Base-by-base conservation (phyloP, 495 filamentous ascomycete species). In the Corynascus novoguineensis region DNA sequence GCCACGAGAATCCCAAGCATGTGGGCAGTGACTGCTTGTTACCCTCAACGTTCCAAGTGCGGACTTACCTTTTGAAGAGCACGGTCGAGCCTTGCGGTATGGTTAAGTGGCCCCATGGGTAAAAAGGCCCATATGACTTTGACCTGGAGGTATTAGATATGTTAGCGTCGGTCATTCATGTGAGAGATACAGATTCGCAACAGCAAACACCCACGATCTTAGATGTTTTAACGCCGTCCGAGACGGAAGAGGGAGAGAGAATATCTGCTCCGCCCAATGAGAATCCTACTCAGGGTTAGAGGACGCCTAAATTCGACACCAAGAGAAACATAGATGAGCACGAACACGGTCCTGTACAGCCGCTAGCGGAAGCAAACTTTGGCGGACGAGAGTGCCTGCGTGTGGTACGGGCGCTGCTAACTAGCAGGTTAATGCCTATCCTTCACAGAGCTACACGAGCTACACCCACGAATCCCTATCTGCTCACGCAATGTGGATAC, bases 201-300 rank as follows among this genome's bases (percentile, higher is more conserved):
- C 24, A 2, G 17, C 17, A 2, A n/a, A 24, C 9, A 44, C 62
- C 49, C 29, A 72, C 66, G 59, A 51, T 53, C 34, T 64, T n/a
- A 63, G 60, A 58, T 74, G 67, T 58, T 74, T 78, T 57, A 81
- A 62, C 24, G 73, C 71, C 38, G 78, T 79, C 15, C 76, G 67
- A 17, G 76, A 75, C 9, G 78, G 75, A 41, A 79, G 66, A 1
- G 75, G 76, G 5, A 78, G 69, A 5, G 79, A 78, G 54, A 83
- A 83, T 27, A 83, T 80, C 17, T 78, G 73, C 60, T 83, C 76
- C 25, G 80, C 78, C 80, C 80, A 83, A 38, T 71, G 63, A 9
- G 62, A 51, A 38, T 60, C 60, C 60, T 69, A 37, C 17, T 1
- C 15, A 2, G n/a, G 17, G 59, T 57, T 44, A 57, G 53, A 45